phyloP scores from a whole-genome alignment of 139 green algal species.

The Astrephomene gubernaculifera region DNA sequence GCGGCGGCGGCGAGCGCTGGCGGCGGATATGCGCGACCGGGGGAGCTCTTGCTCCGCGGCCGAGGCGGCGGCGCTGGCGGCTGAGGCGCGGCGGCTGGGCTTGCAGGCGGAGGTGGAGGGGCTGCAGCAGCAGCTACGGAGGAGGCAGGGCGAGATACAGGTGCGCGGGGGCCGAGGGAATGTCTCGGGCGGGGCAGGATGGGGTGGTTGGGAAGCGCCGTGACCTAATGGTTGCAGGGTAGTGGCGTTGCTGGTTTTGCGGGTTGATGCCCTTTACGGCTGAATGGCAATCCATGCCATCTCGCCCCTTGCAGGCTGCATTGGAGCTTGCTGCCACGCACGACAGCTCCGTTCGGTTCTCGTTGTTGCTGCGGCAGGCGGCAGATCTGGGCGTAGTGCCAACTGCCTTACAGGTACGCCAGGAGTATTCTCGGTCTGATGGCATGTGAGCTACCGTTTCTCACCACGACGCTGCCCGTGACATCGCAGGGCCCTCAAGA shows the following conservation, averaged over 20 bases:
- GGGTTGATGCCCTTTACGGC: too few species aligned
- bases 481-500: neutral
- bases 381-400: neutral
- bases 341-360: neutral
- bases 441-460: too few species aligned
- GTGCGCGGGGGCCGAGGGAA: neutral
- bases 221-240: too few species aligned
- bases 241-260: too few species aligned
- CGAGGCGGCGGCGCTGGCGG: constrained; percentile 7
- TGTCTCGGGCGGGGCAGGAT: too few species aligned
- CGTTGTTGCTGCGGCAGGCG: neutral
- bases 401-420: neutral
- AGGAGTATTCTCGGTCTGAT: too few species aligned
- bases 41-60: neutral
- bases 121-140: neutral
- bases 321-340: neutral
- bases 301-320: neutral
- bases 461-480: too few species aligned
- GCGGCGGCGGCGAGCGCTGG: neutral
- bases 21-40: neutral
- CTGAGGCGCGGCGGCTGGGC: constrained; percentile 4
- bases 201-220: too few species aligned
- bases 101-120: neutral
- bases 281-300: too few species aligned
- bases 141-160: constrained; percentile 28